phyloP scores from a whole-genome alignment of 345 rosid genomes.

The Pseudoturritis turrita region DNA sequence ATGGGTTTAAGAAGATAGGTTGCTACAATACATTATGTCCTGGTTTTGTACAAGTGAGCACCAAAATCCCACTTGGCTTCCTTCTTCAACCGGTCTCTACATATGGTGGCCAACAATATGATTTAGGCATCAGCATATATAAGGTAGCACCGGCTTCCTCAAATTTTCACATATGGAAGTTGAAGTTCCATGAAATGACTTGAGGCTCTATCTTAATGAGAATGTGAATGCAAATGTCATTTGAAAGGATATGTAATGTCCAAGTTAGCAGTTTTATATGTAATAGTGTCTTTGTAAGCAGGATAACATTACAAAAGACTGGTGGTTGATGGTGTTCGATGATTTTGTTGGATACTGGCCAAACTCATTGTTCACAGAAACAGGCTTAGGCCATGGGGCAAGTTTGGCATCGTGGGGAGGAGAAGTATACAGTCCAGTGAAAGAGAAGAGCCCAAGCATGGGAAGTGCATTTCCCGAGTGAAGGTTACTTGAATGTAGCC shows the following conservation, averaged over 20 bases:
- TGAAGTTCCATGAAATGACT: background rate
- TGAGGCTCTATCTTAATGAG: background rate
- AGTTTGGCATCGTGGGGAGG: constrained; percentile 4
- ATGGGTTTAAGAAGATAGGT: constrained; percentile 6
- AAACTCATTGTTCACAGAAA: background rate
- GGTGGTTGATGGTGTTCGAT: constrained; percentile 6
- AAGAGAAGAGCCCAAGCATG: constrained; percentile 10
- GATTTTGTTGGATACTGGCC: constrained; percentile 22
- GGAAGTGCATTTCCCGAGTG: constrained; percentile 9
- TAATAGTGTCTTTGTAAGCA: background rate
- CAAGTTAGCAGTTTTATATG: too few species aligned
- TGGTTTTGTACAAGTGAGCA: constrained; percentile 2
- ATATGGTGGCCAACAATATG: background rate
- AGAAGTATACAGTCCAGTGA: constrained; percentile 9
- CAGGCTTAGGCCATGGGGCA: background rate
- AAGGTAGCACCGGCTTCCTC: background rate
- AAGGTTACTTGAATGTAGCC: background rate
- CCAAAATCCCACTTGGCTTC: background rate
- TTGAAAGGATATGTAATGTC: background rate
- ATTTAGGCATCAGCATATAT: background rate
- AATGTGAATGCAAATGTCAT: background rate
- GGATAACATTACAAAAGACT: constrained; percentile 7
- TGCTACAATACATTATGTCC: constrained; percentile 12
- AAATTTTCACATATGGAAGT: background rate
- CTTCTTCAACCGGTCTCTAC: background rate